These are phyloP conservation scores for Cucumis variabilis DNA, from an alignment of 331 rosid genomes.

Conservation along the genomic window DNA sequence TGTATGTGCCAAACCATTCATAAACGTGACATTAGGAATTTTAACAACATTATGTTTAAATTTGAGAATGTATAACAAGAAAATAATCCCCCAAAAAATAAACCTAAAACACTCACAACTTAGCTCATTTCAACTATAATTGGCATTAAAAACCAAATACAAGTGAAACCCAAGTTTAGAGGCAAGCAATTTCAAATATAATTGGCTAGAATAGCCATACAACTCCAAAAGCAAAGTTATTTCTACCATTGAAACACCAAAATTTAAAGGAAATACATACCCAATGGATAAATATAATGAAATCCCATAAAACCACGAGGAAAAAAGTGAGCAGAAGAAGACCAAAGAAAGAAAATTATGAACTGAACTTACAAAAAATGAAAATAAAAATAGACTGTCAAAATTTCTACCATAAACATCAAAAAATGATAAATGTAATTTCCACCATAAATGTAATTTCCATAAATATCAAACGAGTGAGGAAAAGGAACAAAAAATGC, in stretches of 20 bases:
- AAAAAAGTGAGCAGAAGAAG: neutral
- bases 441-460: no score
- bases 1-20: no score
- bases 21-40: no score
- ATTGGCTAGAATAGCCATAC: no score
- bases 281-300: neutral
- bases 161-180: neutral
- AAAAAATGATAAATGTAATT: no score
- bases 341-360: neutral
- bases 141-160: neutral
- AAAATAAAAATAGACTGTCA: neutral
- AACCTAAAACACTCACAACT: constrained; percentile 15
- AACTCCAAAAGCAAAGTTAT: neutral
- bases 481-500: neutral
- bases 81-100: neutral
- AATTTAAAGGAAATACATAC: neutral
- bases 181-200: no score
- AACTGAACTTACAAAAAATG: neutral
- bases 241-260: neutral
- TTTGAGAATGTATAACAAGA: no score
- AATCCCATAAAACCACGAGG: neutral
- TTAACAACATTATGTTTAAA: no score
- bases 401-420: no score
- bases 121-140: neutral
- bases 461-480: no score